These are phyloP conservation scores for Mucor piriformis DNA, from an alignment of 371 early-diverging fungal species.

Conservation along the genomic window DNA sequence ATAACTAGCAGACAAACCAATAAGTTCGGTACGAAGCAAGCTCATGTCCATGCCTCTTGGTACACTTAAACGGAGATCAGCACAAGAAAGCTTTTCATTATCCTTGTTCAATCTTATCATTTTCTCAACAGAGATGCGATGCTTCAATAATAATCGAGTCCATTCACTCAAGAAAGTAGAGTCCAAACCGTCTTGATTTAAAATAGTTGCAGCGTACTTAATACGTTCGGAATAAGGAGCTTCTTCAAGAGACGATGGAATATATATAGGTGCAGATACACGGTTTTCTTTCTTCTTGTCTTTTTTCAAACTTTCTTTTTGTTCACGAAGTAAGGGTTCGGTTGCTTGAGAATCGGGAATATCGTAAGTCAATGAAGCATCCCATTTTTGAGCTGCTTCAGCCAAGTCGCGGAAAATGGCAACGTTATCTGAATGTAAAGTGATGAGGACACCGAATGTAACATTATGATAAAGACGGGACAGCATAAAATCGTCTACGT, in stretches of 20 bases:
- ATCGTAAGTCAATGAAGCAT: conserved; percentile 79
- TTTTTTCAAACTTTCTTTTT: conserved; percentile 30
- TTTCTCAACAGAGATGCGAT: conserved; percentile 81
- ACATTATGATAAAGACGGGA: conserved; percentile 87
- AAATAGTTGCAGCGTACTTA: conserved; percentile 83
- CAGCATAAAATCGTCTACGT: conserved; percentile 79
- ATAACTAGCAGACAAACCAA: conserved; percentile 68
- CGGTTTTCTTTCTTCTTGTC: conserved; percentile 36
- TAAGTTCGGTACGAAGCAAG: conserved; percentile 67
- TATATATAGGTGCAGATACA: conserved; percentile 28
- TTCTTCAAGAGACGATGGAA: conserved; percentile 71
- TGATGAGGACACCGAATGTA: conserved; percentile 82
- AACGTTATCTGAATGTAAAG: conserved; percentile 68
- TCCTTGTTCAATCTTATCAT: conserved; percentile 73
- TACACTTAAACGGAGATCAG: conserved; percentile 79
- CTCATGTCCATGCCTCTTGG: conserved; percentile 67
- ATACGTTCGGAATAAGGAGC: conserved; percentile 80
- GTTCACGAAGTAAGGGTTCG: conserved; percentile 45
- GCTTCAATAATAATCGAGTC: conserved; percentile 69
- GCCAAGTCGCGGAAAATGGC: conserved; percentile 78
- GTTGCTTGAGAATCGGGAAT: conserved; percentile 73
- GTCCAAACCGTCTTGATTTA: conserved; percentile 78
- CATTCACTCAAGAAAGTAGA: conserved; percentile 75
- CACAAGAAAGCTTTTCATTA: conserved; percentile 62
- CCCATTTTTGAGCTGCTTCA: conserved; percentile 79